phyloP scores from a whole-genome alignment of 2,329 filamentous ascomycete species.

The Colletotrichum filicis region DNA sequence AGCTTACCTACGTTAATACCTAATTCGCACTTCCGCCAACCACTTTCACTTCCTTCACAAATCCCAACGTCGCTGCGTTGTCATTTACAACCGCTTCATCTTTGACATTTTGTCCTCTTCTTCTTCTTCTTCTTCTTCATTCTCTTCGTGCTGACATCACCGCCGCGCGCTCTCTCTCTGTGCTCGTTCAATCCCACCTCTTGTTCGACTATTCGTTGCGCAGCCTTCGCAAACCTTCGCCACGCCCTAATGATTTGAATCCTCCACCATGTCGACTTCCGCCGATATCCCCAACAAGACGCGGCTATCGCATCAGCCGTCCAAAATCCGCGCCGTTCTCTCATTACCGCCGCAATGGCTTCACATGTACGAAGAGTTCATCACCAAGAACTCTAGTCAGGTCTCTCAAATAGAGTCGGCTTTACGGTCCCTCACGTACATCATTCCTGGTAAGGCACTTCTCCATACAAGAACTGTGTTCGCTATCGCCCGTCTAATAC shows the following conservation, averaged over 20 bases:
- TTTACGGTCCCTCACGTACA: constrained; percentile 91
- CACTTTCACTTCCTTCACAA: not conserved
- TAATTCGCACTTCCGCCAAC: not conserved
- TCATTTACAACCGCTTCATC: not conserved
- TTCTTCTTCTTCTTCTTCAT: not conserved
- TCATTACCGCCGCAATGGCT: constrained; percentile 74
- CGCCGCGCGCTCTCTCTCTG: not conserved
- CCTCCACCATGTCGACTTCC: constrained; percentile 32
- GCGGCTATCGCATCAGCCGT: constrained; percentile 26
- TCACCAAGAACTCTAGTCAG: constrained; percentile 92
- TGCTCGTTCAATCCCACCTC: not conserved
- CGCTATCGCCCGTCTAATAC: not conserved
- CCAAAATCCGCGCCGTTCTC: constrained; percentile 48
- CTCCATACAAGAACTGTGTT: not conserved
- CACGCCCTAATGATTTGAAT: constrained; percentile 1
- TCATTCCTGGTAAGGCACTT: constrained; percentile 79
- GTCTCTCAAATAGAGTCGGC: constrained; percentile 96
- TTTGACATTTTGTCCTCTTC: not conserved
- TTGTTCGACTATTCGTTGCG: not conserved
- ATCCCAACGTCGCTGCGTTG: not conserved
- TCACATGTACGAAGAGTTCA: constrained; percentile 85
- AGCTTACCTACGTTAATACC: not conserved
- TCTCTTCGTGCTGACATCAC: not conserved
- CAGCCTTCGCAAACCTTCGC: not conserved
- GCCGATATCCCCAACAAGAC: constrained; percentile 34